phyloP scores from a whole-genome alignment of 2,329 filamentous ascomycete genomes.

The Bipolaris bicolor region DNA sequence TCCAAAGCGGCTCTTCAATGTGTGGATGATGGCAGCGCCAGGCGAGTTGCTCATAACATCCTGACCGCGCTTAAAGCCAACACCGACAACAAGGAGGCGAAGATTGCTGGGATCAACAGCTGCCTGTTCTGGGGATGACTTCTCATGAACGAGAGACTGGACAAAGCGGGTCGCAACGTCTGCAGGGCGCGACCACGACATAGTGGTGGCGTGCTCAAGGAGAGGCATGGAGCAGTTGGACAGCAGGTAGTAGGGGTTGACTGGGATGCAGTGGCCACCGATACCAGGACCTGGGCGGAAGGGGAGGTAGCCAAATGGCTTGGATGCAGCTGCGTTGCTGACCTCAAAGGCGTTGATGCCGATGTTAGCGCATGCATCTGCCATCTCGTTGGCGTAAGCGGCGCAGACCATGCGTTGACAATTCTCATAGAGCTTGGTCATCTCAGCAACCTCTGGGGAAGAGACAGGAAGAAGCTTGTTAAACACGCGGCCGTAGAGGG shows the following conservation, averaged over 20 bases:
- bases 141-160: slow-evolving; percentile 4
- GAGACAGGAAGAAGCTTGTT: slow-evolving; percentile 59
- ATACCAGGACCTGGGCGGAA: slow-evolving; percentile 59
- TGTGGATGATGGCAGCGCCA: slow-evolving; percentile 52
- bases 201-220: slow-evolving; percentile 53
- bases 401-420: slow-evolving; percentile 64
- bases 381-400: slow-evolving; percentile 64
- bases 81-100: slow-evolving; percentile 60
- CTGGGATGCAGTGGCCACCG: slow-evolving; percentile 63
- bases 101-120: slow-evolving; percentile 10
- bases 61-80: slow-evolving; percentile 60
- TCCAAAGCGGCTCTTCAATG: slow-evolving; percentile 42
- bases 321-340: slow-evolving; percentile 57
- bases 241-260: slow-evolving; percentile 60
- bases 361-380: slow-evolving; percentile 56
- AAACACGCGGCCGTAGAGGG: slow-evolving; percentile 58
- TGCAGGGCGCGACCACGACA: slow-evolving; percentile 54
- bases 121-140: neutral
- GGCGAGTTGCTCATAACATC: slow-evolving; percentile 57
- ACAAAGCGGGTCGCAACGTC: slow-evolving; percentile 30
- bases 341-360: slow-evolving; percentile 60
- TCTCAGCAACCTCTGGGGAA: slow-evolving; percentile 61
- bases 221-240: slow-evolving; percentile 57
- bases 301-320: slow-evolving; percentile 58
- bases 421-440: slow-evolving; percentile 65